Percentiles rank a stretch among this genome's conserved stretches.
These are phyloP conservation scores for Penstemon barbatus DNA, from an alignment of 257 asterid species.

Conservation along the genomic window DNA sequence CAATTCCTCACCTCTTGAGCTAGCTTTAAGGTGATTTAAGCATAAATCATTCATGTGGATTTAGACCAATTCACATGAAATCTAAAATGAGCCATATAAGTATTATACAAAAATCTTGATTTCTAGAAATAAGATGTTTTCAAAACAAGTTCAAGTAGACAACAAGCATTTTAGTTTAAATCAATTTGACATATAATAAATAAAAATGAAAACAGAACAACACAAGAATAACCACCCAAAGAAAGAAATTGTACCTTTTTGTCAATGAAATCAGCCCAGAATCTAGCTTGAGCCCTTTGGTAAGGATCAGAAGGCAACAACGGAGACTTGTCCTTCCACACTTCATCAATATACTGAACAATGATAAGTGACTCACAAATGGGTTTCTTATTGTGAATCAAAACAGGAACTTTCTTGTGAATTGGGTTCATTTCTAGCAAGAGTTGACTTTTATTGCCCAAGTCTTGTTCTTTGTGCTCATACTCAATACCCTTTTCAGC, in stretches of 20 bases:
- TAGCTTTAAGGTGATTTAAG: too few species aligned
- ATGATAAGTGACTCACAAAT: conserved; percentile 23
- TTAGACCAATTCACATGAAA: too few species aligned
- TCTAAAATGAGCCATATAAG: too few species aligned
- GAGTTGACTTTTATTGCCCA: conserved; percentile 24
- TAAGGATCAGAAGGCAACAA: conserved; percentile 28
- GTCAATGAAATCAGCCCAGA: conserved; percentile 27
- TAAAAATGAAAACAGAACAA: not conserved
- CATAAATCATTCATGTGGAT: too few species aligned
- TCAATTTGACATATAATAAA: not conserved
- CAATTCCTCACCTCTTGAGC: too few species aligned
- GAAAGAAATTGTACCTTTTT: conserved; percentile 9
- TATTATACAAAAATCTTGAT: too few species aligned
- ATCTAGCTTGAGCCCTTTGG: conserved; percentile 18
- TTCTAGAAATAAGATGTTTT: too few species aligned
- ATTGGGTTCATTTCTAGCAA: conserved; percentile 44
- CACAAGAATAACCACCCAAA: not conserved
- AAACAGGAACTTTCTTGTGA: conserved; percentile 43
- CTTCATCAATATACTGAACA: conserved; percentile 25
- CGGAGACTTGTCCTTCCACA: conserved; percentile 22
- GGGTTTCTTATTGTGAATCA: conserved; percentile 36
- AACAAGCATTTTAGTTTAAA: not conserved
- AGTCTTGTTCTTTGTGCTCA: conserved; percentile 41
- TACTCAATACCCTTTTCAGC: conserved; percentile 46
- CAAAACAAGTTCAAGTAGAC: too few species aligned